Evolutionary conservation across 345 rosid genomes (phyloP), one percentile per base, ranked within the genome.

Genomic region (Erodium maritimum): DNA sequence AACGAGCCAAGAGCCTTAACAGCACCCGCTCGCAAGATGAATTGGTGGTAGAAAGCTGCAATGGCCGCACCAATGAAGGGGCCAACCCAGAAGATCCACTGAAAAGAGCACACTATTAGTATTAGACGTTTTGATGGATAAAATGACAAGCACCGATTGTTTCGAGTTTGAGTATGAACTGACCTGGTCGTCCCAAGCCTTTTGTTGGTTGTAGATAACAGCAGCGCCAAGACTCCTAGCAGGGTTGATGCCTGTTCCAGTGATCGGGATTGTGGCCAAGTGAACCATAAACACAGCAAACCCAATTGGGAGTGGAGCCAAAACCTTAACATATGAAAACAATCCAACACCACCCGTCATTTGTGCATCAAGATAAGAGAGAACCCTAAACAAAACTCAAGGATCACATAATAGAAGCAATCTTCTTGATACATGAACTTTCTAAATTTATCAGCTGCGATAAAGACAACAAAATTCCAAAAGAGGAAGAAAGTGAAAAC

Each of bases 71-170:
- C 74, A n/a, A 61, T 10, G 51, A 65, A 70, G 2, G 74, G 69
- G 48, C 74, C 69, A 4, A 65, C 74, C 74, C 74, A 70, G 56
- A 70, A 70, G 16, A 70, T 61, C 74, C 74, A 71, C 74, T 71
- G 67, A 22, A 10, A 29, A 55, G 11, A 59, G 18, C 5, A 17
- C 16, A 20, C 18, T 14, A 17, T 20, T 7, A 20, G 6, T 20
- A n/a, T 6, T 0, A 20, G 24, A 17, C 18, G 2, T 57, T 24
- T 42, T 2, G 0, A 2, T 24, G 5, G 9, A 56, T 12, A 13
- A 56, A 20, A 20, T 23, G 59, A 12, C 13, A 11, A 14, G 19
- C 18, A 50, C n/a, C 17, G 17, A 5, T 9, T 0, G 1, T 50
- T 50, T 16, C 53, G 17, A 50, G 19, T 4, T 3, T 50, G 53